Evolutionary conservation across 495 filamentous ascomycete species (phyloP).

Genomic region (Paragyromitra xinjiangensis): DNA sequence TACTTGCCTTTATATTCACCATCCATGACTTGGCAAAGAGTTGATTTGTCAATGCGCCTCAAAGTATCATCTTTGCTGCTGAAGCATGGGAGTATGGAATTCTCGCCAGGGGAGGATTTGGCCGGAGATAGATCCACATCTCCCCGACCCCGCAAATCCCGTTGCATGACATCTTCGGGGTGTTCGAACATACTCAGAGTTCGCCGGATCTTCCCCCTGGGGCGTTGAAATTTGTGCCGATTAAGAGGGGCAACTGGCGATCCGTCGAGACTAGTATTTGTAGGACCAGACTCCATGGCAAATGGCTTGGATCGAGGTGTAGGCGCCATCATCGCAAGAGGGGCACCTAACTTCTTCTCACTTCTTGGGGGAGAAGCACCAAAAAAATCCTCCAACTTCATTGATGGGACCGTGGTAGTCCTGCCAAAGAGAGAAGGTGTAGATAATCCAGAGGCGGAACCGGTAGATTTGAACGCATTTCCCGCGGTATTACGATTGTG

Average conservation of each 20-base stretch:
- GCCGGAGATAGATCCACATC: slow-evolving; percentile 61
- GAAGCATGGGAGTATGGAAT: slow-evolving; percentile 83
- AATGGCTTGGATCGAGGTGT: slow-evolving; percentile 69
- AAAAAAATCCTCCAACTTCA: slow-evolving; percentile 57
- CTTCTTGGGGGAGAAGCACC: slow-evolving; percentile 49
- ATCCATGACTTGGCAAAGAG: slow-evolving; percentile 84
- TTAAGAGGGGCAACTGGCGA: slow-evolving; percentile 76
- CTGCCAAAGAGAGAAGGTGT: slow-evolving; percentile 49
- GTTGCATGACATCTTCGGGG: slow-evolving; percentile 83
- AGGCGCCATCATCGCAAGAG: slow-evolving; percentile 60
- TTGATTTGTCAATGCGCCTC: slow-evolving; percentile 82
- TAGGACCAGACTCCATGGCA: slow-evolving; percentile 62
- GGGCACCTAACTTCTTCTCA: slow-evolving; percentile 42
- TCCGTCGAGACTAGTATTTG: slow-evolving; percentile 66
- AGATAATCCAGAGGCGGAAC: slow-evolving; percentile 22
- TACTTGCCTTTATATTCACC: slow-evolving; percentile 79
- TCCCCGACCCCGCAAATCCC: slow-evolving; percentile 68
- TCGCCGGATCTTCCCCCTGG: slow-evolving; percentile 85
- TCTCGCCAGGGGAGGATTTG: slow-evolving; percentile 61
- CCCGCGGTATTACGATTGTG: slow-evolving; percentile 50
- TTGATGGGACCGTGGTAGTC: slow-evolving; percentile 37
- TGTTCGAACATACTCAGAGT: slow-evolving; percentile 98
- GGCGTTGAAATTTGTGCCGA: slow-evolving; percentile 74
- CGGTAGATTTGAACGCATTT: slow-evolving; percentile 48
- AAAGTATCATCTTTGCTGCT: slow-evolving; percentile 82